Base-by-base conservation (phyloP, 2,329 filamentous ascomycete species). In the Cryphonectria carpinicola region DNA sequence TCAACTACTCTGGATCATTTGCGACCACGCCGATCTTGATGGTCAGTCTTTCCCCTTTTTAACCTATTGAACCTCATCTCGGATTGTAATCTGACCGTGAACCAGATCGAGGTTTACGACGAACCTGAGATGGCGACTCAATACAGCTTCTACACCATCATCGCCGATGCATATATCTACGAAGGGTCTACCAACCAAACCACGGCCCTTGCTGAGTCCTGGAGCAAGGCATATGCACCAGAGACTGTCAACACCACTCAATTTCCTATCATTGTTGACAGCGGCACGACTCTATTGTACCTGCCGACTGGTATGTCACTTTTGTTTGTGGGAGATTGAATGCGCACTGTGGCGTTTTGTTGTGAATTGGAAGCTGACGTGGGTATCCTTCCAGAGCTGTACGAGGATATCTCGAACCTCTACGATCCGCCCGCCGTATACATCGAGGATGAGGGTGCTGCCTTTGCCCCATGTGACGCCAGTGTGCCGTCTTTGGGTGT, bases 1-100 rank as follows among this genome's bases (percentile, higher is more conserved):
- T 86, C 10, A 68, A 75, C 2, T 76, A 75, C 11, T 75, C 78
- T 14, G 72, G 75, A 14, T n/a, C 46, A 1, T 78, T 76, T 74
- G 75, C 74, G 0, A 63, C 69, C 32, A 76, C 76, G 22, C 74
- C 76, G 7, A 78, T 79, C 22, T 68, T 75, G 66, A 66, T 67
- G 39, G 76, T 78, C 66, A 60, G 65, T 11, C 35, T 37, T 39
- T 8, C 7, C 22, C 28, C 5, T 2, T 43, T 8, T 32, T 17
- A 2, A 13, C 8, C 3, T 4, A 5, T n/a, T 7, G 3, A 5
- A 11, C 7, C 58, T n/a, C 58, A 19, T 14, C 3, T 17, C 25
- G 7, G 5, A 8, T 3, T 25, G 8, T 46, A 75, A n/a, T 69
- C 71, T 28, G 67, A 71, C 11, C 75, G 73, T 73, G 65, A 3